These are phyloP conservation scores for Naganishia sp. DNA, from an alignment of 1,284 basidiomycete species.

Conservation along the genomic window DNA sequence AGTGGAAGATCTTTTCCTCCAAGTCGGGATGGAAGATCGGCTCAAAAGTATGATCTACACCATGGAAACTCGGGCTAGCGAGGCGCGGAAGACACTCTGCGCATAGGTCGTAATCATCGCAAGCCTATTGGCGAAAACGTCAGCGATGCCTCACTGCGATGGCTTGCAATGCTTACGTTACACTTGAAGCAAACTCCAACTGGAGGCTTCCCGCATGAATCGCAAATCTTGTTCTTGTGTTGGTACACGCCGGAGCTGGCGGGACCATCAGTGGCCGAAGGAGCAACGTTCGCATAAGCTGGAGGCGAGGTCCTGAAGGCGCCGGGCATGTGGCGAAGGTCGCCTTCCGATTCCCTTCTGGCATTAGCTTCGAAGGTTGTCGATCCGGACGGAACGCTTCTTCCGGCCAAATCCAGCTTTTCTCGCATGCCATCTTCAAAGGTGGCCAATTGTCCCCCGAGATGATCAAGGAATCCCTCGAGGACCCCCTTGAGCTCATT, in stretches of 20 bases:
- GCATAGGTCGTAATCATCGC: slow-evolving; percentile 34
- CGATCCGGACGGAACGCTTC: slow-evolving; percentile 35
- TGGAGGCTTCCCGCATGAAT: slow-evolving; percentile 30
- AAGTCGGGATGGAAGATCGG: slow-evolving; percentile 13
- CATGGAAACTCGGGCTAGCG: slow-evolving; percentile 23
- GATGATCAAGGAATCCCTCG: slow-evolving; percentile 50
- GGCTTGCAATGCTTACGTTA: slow-evolving; percentile 8
- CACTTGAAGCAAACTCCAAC: slow-evolving; percentile 32
- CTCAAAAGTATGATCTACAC: slow-evolving; percentile 27
- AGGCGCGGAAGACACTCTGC: slow-evolving; percentile 28
- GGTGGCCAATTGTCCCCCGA: slow-evolving; percentile 49
- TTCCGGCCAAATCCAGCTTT: slow-evolving; percentile 16
- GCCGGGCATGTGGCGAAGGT: slow-evolving; percentile 19
- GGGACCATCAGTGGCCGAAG: no score
- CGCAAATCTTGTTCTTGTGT: slow-evolving; percentile 29
- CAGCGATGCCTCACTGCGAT: neutral
- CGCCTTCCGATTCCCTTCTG: slow-evolving; percentile 13
- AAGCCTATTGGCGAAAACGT: slow-evolving; percentile 8
- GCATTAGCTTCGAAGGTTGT: neutral
- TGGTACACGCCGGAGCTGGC: neutral
- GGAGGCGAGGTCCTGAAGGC: slow-evolving; percentile 18
- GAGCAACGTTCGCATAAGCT: neutral
- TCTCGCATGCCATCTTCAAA: slow-evolving; percentile 35
- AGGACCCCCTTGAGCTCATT: slow-evolving; percentile 50
- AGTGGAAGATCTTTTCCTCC: slow-evolving; percentile 17